phyloP scores from a whole-genome alignment of 768 basidiomycete genomes.

The Hericium coralloides region DNA sequence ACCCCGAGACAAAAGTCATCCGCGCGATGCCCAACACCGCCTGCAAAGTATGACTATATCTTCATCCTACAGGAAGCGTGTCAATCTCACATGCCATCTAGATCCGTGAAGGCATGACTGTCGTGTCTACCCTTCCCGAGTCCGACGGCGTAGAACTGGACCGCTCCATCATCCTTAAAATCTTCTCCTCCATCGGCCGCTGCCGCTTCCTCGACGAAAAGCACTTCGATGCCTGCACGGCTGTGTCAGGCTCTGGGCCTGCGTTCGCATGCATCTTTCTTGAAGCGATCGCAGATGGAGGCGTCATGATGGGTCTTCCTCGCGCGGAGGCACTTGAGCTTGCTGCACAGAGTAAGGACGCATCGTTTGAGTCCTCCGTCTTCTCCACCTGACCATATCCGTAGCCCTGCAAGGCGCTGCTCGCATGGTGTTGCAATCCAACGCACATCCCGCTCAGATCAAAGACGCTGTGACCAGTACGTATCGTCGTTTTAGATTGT shows the following conservation, averaged over 20 bases:
- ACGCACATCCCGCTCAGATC: constrained; percentile 90
- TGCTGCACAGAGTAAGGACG: constrained; percentile 80
- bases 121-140: constrained; percentile 65
- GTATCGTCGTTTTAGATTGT: constrained; percentile 19
- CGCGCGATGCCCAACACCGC: constrained; percentile 99
- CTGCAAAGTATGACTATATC: constrained; percentile 57
- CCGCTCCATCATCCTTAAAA: constrained; percentile 71
- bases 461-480: constrained; percentile 96
- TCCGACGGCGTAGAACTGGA: constrained; percentile 48
- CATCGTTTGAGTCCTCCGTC: not conserved
- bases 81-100: constrained; percentile 22
- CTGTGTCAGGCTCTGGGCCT: constrained; percentile 91
- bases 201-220: constrained; percentile 97
- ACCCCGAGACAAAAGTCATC: constrained; percentile 72
- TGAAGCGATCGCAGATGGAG: constrained; percentile 98
- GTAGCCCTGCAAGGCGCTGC: constrained; percentile 93
- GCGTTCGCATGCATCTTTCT: constrained; percentile 95
- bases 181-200: constrained; percentile 95
- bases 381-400: not conserved
- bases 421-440: constrained; percentile 84
- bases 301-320: constrained; percentile 99
- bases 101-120: constrained; percentile 99
- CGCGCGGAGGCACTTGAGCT: constrained; percentile 89
- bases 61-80: not conserved
- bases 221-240: constrained; percentile 97